phyloP scores from a whole-genome alignment of 257 asterid genomes.

The Oldenlandia corymbosa region DNA sequence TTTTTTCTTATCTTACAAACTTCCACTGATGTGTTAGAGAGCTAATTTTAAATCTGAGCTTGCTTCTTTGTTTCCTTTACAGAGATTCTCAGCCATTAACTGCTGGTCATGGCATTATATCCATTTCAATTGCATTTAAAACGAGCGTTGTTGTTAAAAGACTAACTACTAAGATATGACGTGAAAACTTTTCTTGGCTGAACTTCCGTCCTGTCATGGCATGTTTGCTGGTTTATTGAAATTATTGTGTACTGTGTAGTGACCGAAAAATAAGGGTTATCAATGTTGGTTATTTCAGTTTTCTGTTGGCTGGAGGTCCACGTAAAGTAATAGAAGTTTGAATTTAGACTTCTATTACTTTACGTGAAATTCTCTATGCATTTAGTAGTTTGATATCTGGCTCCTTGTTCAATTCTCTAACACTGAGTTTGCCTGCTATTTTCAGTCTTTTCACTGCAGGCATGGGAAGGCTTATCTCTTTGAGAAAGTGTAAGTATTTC shows the following conservation, averaged over 20 bases:
- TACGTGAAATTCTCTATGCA: too few relatives aligned
- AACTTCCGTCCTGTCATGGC: not conserved
- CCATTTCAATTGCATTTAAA: not conserved
- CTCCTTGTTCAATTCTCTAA: conserved; percentile 24
- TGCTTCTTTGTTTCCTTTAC: not conserved
- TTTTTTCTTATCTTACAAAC: too few relatives aligned
- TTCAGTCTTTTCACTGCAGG: conserved; percentile 65
- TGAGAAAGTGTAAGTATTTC: conserved; percentile 54
- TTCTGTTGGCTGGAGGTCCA: not conserved
- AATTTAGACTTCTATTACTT: too few relatives aligned
- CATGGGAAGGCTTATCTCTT: conserved; percentile 84
- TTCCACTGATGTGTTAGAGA: not conserved
- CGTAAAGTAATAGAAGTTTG: not conserved
- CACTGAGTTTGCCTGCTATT: conserved; percentile 22
- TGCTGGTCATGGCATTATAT: too few relatives aligned
- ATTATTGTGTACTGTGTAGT: not conserved
- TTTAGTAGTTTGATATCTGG: too few relatives aligned
- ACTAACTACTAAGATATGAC: not conserved
- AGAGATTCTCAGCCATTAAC: not conserved
- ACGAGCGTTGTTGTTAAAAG: not conserved
- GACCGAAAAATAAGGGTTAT: not conserved
- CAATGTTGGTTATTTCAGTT: not conserved
- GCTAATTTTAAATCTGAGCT: not conserved
- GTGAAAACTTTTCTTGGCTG: not conserved
- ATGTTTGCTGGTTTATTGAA: not conserved